These are phyloP conservation scores for Neonothopanus nambi DNA, from an alignment of 1,284 basidiomycete genomes.

Conservation along the genomic window DNA sequence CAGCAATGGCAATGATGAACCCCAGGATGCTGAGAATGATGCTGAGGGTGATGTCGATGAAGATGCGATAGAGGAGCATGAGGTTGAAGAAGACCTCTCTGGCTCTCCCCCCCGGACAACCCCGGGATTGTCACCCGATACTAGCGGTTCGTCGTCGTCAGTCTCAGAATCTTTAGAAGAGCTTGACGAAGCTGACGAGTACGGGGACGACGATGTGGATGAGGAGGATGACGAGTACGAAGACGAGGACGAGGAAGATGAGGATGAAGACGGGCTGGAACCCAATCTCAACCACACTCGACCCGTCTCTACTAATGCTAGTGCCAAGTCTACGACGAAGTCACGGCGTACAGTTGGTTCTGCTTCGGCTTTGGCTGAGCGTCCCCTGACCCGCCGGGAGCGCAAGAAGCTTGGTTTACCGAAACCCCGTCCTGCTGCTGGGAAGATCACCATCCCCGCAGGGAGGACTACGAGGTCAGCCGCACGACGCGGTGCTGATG, in stretches of 20 bases:
- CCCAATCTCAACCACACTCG: slow-evolving; percentile 12
- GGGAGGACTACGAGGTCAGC: slow-evolving; percentile 37
- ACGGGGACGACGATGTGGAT: slow-evolving; percentile 5
- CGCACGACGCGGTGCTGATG: slow-evolving; percentile 6
- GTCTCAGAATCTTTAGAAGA: slow-evolving; percentile 3
- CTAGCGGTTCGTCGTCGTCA: slow-evolving; percentile 39
- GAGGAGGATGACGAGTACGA: slow-evolving; percentile 12
- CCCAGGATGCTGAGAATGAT: slow-evolving; percentile 26
- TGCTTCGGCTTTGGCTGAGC: slow-evolving; percentile 25
- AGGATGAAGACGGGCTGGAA: slow-evolving; percentile 13
- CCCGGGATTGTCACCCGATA: slow-evolving; percentile 38
- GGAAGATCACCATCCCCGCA: slow-evolving; percentile 61
- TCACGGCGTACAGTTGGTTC: slow-evolving; percentile 18
- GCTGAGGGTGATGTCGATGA: slow-evolving; percentile 18
- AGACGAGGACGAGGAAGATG: slow-evolving; percentile 13
- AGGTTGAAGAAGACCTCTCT: slow-evolving; percentile 14
- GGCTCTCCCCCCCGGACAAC: slow-evolving; percentile 33
- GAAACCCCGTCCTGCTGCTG: slow-evolving; percentile 40
- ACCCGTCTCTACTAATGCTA: background rate
- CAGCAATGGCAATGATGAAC: background rate
- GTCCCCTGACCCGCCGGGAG: slow-evolving; percentile 59
- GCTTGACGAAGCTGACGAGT: slow-evolving; percentile 1
- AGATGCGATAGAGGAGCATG: slow-evolving; percentile 29
- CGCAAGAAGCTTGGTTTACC: slow-evolving; percentile 68
- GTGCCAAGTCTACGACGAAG: slow-evolving; percentile 19